Evolutionary conservation across 2,329 filamentous ascomycete species (phyloP).

Genomic region (Exserohilum rostratum): DNA sequence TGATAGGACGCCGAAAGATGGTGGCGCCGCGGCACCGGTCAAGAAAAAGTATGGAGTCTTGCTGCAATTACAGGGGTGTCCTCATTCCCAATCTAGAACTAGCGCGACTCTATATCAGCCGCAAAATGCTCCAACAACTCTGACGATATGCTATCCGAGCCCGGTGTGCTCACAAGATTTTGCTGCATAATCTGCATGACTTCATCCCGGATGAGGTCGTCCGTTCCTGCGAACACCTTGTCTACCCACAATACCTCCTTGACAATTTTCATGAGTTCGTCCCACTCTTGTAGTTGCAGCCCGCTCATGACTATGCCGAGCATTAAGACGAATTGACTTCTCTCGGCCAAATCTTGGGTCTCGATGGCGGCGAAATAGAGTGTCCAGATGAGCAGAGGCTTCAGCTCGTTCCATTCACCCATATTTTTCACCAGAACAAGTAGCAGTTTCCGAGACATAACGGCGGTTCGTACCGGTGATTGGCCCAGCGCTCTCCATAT

Average conservation of each 20-base stretch:
- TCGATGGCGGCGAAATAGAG: conserved; percentile 38
- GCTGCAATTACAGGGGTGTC: conserved; percentile 20
- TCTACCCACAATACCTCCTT: conserved; percentile 42
- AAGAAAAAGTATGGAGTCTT: background rate
- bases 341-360: conserved; percentile 28
- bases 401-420: conserved; percentile 37
- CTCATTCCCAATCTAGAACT: conserved; percentile 16
- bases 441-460: conserved; percentile 29
- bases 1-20: background rate
- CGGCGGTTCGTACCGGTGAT: conserved; percentile 33
- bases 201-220: conserved; percentile 32
- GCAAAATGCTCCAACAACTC: conserved; percentile 6
- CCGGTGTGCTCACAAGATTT: conserved; percentile 4
- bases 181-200: conserved; percentile 32
- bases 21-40: too few species aligned
- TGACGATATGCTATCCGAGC: conserved; percentile 6
- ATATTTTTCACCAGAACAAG: conserved; percentile 27
- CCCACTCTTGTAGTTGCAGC: conserved; percentile 29
- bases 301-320: conserved; percentile 33
- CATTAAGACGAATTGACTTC: conserved; percentile 36
- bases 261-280: conserved; percentile 30
- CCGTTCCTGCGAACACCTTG: conserved; percentile 29
- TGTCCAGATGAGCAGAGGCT: conserved; percentile 34
- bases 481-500: conserved; percentile 36
- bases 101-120: conserved; percentile 16